Percentiles rank a stretch among this genome's conserved stretches.
Evolutionary conservation across 2,329 filamentous ascomycete genomes (phyloP).

Genomic region (Beauveria sp.): DNA sequence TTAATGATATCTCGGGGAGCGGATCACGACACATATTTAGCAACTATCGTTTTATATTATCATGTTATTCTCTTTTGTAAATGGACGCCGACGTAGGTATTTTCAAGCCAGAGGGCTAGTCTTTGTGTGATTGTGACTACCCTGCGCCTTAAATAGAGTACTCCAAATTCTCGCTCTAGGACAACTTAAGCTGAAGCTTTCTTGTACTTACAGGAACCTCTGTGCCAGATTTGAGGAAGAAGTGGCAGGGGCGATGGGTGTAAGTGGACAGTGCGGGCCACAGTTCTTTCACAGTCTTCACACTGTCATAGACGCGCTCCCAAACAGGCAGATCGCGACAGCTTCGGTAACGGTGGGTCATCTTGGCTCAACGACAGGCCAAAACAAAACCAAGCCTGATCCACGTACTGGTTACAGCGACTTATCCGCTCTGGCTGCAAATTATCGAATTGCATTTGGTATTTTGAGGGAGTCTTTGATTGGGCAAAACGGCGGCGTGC

Average conservation of each 20-base stretch:
- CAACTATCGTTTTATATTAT: not conserved
- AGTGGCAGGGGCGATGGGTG: not conserved
- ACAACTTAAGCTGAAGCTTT: too few species aligned
- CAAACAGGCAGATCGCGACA: slow-evolving; percentile 1
- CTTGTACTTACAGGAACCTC: not conserved
- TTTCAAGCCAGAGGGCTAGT: too few species aligned
- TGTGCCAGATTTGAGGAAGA: not conserved
- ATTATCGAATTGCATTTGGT: not conserved
- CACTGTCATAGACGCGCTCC: slow-evolving; percentile 6
- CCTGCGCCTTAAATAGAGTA: too few species aligned
- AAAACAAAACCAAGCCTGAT: not conserved
- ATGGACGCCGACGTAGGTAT: too few species aligned
- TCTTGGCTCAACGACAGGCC: not conserved
- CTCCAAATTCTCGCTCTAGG: too few species aligned
- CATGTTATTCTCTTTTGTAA: not conserved
- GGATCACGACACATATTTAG: not conserved
- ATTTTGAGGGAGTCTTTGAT: not conserved
- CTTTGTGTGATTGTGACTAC: too few species aligned
- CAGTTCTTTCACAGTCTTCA: not conserved
- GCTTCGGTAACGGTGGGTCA: not conserved
- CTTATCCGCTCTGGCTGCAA: not conserved
- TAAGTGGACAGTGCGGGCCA: not conserved
- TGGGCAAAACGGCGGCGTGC: not conserved
- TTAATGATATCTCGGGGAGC: not conserved
- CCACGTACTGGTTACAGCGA: not conserved